These are phyloP conservation scores for Coriaria nepalensis DNA, from an alignment of 306 rosid species.

Conservation along the genomic window DNA sequence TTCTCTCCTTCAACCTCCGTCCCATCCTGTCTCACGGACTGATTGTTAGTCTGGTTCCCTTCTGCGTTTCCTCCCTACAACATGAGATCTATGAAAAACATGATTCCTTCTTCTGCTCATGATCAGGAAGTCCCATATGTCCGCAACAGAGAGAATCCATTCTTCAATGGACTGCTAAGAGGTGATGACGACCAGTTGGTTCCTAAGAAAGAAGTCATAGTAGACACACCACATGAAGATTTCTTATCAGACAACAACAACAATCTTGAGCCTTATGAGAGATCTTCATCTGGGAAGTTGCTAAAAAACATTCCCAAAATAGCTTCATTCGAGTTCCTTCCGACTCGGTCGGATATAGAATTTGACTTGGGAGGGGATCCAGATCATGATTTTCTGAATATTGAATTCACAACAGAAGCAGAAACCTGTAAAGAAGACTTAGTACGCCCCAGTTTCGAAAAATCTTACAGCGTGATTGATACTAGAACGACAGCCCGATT, in stretches of 20 bases:
- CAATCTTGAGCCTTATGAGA: slow-evolving; percentile 20
- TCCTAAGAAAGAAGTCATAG: slow-evolving; percentile 6
- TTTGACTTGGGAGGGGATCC: slow-evolving; percentile 8
- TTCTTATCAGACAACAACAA: slow-evolving; percentile 18
- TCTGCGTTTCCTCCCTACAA: no score
- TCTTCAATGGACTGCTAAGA: slow-evolving; percentile 28
- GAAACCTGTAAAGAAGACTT: slow-evolving; percentile 18
- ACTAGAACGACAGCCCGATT: slow-evolving; percentile 34
- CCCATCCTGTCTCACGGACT: no score
- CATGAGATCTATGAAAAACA: no score
- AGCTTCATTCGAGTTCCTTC: slow-evolving; percentile 24
- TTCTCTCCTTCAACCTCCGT: no score
- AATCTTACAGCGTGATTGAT: slow-evolving; percentile 23
- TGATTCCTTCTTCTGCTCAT: no score
- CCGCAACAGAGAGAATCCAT: slow-evolving; percentile 33
- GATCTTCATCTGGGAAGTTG: slow-evolving; percentile 28
- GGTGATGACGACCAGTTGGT: slow-evolving; percentile 13
- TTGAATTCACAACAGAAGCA: slow-evolving; percentile 5
- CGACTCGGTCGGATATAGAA: slow-evolving; percentile 17
- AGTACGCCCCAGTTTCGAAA: slow-evolving; percentile 18
- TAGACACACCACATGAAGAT: slow-evolving; percentile 20
- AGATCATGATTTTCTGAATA: slow-evolving; percentile 9
- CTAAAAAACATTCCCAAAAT: slow-evolving; percentile 15
- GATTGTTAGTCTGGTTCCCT: no score
- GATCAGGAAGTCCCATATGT: slow-evolving; percentile 3